phyloP scores from a whole-genome alignment of 805 yeast species.

The Teunomyces gatunensis region DNA sequence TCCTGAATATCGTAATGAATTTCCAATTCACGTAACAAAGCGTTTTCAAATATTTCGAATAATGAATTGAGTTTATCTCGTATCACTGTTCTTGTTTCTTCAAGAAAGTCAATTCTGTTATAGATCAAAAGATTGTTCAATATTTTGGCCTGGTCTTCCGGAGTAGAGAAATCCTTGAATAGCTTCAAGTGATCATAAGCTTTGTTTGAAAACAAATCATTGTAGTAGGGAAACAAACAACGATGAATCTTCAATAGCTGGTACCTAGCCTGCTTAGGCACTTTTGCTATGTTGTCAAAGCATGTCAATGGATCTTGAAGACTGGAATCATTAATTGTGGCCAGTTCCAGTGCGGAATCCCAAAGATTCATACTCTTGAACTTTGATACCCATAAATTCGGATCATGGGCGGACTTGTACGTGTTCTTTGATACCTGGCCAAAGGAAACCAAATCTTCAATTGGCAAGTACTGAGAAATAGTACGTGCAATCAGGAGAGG shows the following conservation, averaged over 20 bases:
- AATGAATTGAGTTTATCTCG: constrained; percentile 50
- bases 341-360: constrained; percentile 20
- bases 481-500: constrained; percentile 37
- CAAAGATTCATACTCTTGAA: constrained; percentile 37
- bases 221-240: constrained; percentile 42
- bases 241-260: constrained; percentile 40
- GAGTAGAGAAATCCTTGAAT: constrained; percentile 47
- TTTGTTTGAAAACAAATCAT: constrained; percentile 42
- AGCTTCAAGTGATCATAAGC: constrained; percentile 42
- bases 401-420: constrained; percentile 35
- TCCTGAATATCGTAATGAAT: constrained; percentile 49
- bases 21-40: constrained; percentile 68
- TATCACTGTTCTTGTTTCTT: constrained; percentile 25
- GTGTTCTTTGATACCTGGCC: constrained; percentile 39
- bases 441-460: constrained; percentile 39
- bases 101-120: constrained; percentile 32
- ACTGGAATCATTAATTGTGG: constrained; percentile 4
- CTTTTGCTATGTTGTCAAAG: constrained; percentile 24
- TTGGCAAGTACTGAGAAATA: constrained; percentile 32
- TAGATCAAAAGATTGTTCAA: constrained; percentile 40
- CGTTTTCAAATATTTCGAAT: constrained; percentile 68
- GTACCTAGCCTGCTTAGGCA: constrained; percentile 30
- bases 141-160: constrained; percentile 51
- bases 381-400: constrained; percentile 38
- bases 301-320: constrained; percentile 34